phyloP scores from a whole-genome alignment of 441 rosid genomes.

The Populus hybrid region DNA sequence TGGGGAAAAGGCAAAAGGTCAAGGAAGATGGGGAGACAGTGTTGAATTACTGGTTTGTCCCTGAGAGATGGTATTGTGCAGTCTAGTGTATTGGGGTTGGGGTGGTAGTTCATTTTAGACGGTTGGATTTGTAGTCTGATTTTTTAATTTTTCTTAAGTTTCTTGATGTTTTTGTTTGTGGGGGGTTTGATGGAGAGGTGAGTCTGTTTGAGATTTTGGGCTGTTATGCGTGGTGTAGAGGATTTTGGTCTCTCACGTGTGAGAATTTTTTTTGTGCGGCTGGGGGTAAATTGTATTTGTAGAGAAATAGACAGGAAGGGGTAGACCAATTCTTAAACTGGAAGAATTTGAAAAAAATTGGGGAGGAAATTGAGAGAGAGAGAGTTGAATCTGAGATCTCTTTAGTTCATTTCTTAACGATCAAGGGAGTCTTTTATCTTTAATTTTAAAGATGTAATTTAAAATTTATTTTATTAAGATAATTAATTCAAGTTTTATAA shows the following conservation, averaged over 20 bases:
- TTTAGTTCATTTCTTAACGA: too few species aligned
- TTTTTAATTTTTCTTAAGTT: too few species aligned
- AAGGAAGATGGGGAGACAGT: not conserved
- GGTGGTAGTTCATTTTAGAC: not conserved
- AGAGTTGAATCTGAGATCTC: too few species aligned
- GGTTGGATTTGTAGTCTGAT: not conserved
- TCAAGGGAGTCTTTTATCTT: too few species aligned
- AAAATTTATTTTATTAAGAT: too few species aligned
- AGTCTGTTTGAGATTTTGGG: too few species aligned
- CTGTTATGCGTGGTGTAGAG: not conserved
- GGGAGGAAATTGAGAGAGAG: too few species aligned
- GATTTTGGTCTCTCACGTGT: not conserved
- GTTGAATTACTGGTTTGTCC: constrained; percentile 7
- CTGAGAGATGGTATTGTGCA: not conserved
- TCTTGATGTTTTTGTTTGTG: not conserved
- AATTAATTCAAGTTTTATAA: too few species aligned
- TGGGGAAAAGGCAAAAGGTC: constrained; percentile 6
- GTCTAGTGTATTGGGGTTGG: not conserved
- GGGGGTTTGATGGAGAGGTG: not conserved
- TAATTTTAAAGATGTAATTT: too few species aligned
- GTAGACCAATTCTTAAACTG: too few species aligned
- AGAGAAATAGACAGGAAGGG: not conserved
- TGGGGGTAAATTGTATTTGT: too few species aligned
- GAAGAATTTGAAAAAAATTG: too few species aligned
- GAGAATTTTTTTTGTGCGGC: not conserved